Percentiles rank a stretch among this genome's conserved stretches.
Conservation (phyloP, 805 yeast species). For the Nakazawaea molendinolei region DNA sequence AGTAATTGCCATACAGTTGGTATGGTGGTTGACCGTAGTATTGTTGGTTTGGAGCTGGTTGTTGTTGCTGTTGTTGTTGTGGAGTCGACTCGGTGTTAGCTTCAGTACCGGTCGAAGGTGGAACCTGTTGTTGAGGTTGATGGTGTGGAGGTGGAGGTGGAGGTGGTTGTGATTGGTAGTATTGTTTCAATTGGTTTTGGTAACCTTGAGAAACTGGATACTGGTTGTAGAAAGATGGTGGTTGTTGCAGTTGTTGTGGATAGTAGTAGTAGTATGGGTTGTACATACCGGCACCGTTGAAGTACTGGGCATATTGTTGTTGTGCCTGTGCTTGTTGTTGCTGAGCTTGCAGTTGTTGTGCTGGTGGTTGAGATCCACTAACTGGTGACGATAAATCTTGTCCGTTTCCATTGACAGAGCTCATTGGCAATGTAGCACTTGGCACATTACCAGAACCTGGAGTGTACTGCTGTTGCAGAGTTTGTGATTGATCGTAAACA, state of each 20-base stretch:
- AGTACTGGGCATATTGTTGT: slow-evolving; percentile 9
- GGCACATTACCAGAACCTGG: slow-evolving; percentile 7
- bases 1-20: slow-evolving; percentile 4
- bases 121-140: slow-evolving; percentile 1
- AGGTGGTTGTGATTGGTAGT: slow-evolving; percentile 5
- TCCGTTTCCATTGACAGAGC: not conserved
- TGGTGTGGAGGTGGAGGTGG: slow-evolving; percentile 9
- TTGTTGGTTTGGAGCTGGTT: not conserved
- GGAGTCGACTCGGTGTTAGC: slow-evolving; percentile 20
- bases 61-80: slow-evolving; percentile 15
- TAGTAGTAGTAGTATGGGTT: slow-evolving; percentile 13
- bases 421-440: not conserved
- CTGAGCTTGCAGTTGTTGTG: slow-evolving; percentile 10
- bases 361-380: slow-evolving; percentile 2
- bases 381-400: slow-evolving; percentile 6
- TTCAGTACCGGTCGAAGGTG: slow-evolving; percentile 15
- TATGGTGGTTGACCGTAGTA: slow-evolving; percentile 8
- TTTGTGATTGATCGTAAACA: too few relatives aligned
- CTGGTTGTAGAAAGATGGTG: slow-evolving; percentile 8
- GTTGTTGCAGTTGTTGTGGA: slow-evolving; percentile 11
- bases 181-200: slow-evolving; percentile 12
- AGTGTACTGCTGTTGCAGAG: slow-evolving; percentile 3
- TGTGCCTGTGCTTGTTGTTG: slow-evolving; percentile 4
- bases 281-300: slow-evolving; percentile 9
- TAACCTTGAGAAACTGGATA: slow-evolving; percentile 4